Base-by-base conservation (phyloP, 1,284 basidiomycete genomes). In the Rhodotorula sp. region DNA sequence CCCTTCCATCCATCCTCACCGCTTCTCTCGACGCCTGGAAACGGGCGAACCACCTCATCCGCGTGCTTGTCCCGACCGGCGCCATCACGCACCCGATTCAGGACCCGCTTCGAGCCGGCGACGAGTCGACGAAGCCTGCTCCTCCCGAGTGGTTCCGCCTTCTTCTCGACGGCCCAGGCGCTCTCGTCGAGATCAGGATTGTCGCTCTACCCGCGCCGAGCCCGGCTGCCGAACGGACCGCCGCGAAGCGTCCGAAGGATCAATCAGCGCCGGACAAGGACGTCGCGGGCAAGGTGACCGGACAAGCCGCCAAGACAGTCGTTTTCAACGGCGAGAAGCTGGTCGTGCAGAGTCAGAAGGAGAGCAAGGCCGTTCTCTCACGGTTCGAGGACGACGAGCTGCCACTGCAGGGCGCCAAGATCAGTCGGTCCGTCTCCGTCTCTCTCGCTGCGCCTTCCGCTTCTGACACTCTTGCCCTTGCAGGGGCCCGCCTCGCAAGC, bases 371-470 rank as follows among this genome's bases (percentile, higher is more conserved):
- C 15, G 74, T 72, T 11, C 59, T 90, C 59, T 89, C 88, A 36
- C 83, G 88, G 66, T 88, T 90, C 67, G 89, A 89, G 78, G 79
- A 90, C 74, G 83, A 89, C 77, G 88, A 90, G 76, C 86, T 87
- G 34, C 62, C 62, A 4, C 55, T 67, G 3, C 60, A 62, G 13
- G 71, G 67, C 19, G 51, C 59, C 4, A 71, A 67, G 60, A 67
- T 75, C 47, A 71, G 68, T 48, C 71, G 73, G 73, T 72, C 20
- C 32, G 73, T 66, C n/a, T 2, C 27, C 3, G 1, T 32, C 15
- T 11, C 24, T 29, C 22, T 29, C 7, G 22, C 24, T 54, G 9
- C 5, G 13, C 59, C 46, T 57, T 24, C 22, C 10, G 5, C 9
- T 17, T 5, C 34, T 53, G 49, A 44, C 53, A 1, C 39, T 57